phyloP scores from a whole-genome alignment of 352 stramenopile species.

The Globisporangium nodosum region DNA sequence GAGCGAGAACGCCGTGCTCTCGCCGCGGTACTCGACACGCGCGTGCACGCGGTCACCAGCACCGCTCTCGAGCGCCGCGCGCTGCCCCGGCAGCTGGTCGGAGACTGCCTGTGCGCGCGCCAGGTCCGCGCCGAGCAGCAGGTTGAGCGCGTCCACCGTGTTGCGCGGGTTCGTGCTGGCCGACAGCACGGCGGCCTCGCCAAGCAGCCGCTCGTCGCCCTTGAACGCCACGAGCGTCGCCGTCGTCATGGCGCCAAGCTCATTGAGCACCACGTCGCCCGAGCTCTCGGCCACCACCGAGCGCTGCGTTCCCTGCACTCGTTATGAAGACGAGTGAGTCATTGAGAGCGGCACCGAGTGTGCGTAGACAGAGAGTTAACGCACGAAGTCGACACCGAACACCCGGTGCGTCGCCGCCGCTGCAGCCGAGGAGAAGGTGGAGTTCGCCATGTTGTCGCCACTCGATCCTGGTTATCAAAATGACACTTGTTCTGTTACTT shows the following conservation, averaged over 20 bases:
- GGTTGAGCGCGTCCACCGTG: slow-evolving; percentile 66
- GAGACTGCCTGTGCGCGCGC: slow-evolving; percentile 34
- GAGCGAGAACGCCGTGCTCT: slow-evolving; percentile 44
- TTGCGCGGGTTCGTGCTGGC: slow-evolving; percentile 82
- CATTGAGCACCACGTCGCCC: slow-evolving; percentile 84
- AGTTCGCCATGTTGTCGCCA: too few relatives aligned
- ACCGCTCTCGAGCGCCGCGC: slow-evolving; percentile 33
- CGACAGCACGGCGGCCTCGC: slow-evolving; percentile 80
- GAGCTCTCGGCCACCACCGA: slow-evolving; percentile 64
- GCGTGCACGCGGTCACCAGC: slow-evolving; percentile 30
- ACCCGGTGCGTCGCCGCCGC: slow-evolving; percentile 16
- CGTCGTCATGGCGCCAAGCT: slow-evolving; percentile 85
- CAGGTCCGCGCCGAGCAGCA: slow-evolving; percentile 58
- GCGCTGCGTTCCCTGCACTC: slow-evolving; percentile 57
- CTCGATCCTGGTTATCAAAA: too few relatives aligned
- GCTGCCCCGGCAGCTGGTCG: slow-evolving; percentile 38
- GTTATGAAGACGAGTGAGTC: neutral
- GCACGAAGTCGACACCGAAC: slow-evolving; percentile 82
- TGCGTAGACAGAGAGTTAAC: slow-evolving; percentile 11
- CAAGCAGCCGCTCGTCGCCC: slow-evolving; percentile 74
- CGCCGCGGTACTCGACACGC: slow-evolving; percentile 55
- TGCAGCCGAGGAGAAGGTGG: neutral
- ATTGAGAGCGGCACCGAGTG: slow-evolving; percentile 5
- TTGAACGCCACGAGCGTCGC: slow-evolving; percentile 87
- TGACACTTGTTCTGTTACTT: too few relatives aligned